Base-by-base conservation (phyloP, 495 filamentous ascomycete species). In the Penicillium lividum region DNA sequence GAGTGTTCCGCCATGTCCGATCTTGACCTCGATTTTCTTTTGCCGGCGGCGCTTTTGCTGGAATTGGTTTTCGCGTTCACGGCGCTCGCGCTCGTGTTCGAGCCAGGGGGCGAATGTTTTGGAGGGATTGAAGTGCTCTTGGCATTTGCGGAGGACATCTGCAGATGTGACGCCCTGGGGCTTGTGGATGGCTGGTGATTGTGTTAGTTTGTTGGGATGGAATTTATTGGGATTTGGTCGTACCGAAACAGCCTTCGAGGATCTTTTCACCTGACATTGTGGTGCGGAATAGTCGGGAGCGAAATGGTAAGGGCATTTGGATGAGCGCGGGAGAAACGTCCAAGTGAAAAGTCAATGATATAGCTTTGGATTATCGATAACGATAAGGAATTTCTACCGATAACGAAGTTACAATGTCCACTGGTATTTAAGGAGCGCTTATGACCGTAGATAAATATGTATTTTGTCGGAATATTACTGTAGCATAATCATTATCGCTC, bases 1-100 rank as follows among this genome's bases (percentile, higher is more conserved):
- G 4, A 99, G 82, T 0, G 94, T 99, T 33, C 94, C 94, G 34
- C 95, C 94, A 75, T 99, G 94, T 18, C 94, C 94, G 63, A 98
- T 88, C 77, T 99, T 99, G 58, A 98, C 87, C 56, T 90, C 80
- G 7, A 89, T 58, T 0, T 73, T 36, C 58, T 58, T 55, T 33
- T 55, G 57, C 18, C 75, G 85, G 64, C 80, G 75, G 22, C 82
- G 82, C 42, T 77, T 76, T 29, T 78, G 78, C 69, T 87, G 82
- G 66, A 71, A 79, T 8, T 76, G 69, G 25, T 67, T 77, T 60
- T 93, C 84, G 7, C 71, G 63, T 1, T 73, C 67, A 42, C 85
- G 83, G 4, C 60, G 68, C 0, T 65, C 70, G 15, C 66, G 75
- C 64, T 93, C 89, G 22, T 77, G 66, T 4, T 81, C 69, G 18